Evolutionary conservation across 441 rosid species (phyloP), one percentile per base, ranked within the genome.

Genomic region (Gossypium davidsonii): DNA sequence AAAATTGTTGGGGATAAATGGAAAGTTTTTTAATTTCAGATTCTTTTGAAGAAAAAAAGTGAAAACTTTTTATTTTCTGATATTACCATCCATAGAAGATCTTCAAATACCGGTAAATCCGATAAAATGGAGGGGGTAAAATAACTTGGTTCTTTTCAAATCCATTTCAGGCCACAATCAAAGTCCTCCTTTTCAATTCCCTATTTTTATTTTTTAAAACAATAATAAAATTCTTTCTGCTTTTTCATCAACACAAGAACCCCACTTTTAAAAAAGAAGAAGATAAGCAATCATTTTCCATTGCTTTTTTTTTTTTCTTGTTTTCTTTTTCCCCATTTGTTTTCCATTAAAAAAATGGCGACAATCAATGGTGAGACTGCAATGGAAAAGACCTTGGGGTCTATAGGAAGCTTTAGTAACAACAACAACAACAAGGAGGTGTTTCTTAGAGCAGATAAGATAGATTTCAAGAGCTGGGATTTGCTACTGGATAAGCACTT

Each of bases 381-480:
- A 55, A 63, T 61, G 62, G 81, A 67, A 6, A 79, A 49, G 31
- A 55, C 60, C 63, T 80, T 82, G 89, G 78, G 67, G 71, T 80
- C 83, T 18, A 72, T 5, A 76, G 89, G 87, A 56, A 80, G 77
- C 76, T 66, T 57, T n/a, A 81, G 84, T 80, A 81, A 74, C 51
- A 81, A n/a, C 23, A 56, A 21, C 23, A 56, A 37, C 55, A n/a
- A n/a, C 0, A 28, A 80, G 15, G 86, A 74, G 23, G 28, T 75
- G 76, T 80, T 75, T 77, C 17, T 75, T 0, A 82, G 89, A 76
- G 92, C 87, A 0, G 90, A 86, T 73, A 85, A 72, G 56, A 77
- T 88, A 3, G 93, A 88, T 71, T 82, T 85, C 78, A 86, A 72
- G 70, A 87, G 82, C 79, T 86, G 87, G 88, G 93, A 87, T 80